Base-by-base conservation (phyloP, 805 yeast species). In the Allodekkera sacchari region DNA sequence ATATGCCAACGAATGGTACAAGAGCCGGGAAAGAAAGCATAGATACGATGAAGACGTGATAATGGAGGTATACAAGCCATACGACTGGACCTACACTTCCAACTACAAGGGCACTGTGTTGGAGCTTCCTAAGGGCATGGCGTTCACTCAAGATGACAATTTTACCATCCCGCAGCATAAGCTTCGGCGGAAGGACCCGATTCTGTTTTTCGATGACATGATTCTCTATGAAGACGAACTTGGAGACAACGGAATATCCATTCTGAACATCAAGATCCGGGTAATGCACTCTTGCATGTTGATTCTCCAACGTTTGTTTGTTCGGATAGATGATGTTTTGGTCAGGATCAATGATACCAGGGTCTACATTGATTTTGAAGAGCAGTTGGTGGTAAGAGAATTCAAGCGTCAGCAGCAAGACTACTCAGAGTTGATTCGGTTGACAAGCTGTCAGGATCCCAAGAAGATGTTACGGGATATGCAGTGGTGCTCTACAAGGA, bases 31-130 rank as follows among this genome's bases (percentile, higher is more conserved):
- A 30, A 33, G 21, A 30, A 37, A 23, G 32, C 30, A 32, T 14
- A 43, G 57, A 17, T 39, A 47, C 30, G 49, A 44, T 26, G 52
- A 50, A 9, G 53, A 51, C 9, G 63, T 17, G 63, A 66, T 50
- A 53, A 67, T 49, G 66, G 71, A 80, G 28, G 71, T 80, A 22
- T 73, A 79, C 31, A 80, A 81, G 45, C 92, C 95, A 2, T 92
- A 75, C 52, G 98, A 92, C 60, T 92, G 99, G 99, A 89, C 98
- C 0, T 92, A 92, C 52, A 72, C 95, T 0, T 76, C 95, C 1
- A 56, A 64, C 28, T 92, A 89, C 53, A 66, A 63, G 37, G 98
- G 97, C 0, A 66, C 77, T 0, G 28, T 24, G 22, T 18, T 30
- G n/a, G 22, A 6, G 5, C 34, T 63, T 4, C 16, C 42, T 8